Evolutionary conservation across 108 stramenopile genomes (phyloP).

Genomic region (Skeletonema menzelii): DNA sequence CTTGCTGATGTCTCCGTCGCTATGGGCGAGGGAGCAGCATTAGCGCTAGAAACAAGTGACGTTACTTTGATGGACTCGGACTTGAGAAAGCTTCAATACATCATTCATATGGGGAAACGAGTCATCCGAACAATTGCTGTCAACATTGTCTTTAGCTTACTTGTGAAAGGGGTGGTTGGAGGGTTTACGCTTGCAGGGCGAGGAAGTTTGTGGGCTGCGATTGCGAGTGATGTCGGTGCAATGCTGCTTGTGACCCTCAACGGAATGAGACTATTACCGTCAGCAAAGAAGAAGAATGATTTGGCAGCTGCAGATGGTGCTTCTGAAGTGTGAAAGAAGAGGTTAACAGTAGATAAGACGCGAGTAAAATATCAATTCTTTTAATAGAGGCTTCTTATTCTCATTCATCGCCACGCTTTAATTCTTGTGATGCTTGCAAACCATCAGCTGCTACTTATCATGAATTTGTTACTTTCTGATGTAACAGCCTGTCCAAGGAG

Average conservation of each 20-base stretch:
- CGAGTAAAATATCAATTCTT: too few relatives aligned
- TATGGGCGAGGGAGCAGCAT: conserved; percentile 94
- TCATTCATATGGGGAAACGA: conserved; percentile 58
- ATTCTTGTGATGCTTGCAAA: too few relatives aligned
- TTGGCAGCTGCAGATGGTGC: not conserved
- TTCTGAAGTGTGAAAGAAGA: too few relatives aligned
- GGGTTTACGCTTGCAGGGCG: conserved; percentile 65
- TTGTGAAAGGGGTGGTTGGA: conserved; percentile 63
- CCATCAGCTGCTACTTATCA: too few relatives aligned
- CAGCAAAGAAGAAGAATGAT: conserved; percentile 16
- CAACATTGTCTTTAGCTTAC: conserved; percentile 69
- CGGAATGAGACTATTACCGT: conserved; percentile 76
- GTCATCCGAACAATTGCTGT: conserved; percentile 71
- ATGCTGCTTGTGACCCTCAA: conserved; percentile 84
- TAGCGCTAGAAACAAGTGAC: conserved; percentile 92
- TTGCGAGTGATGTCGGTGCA: conserved; percentile 75
- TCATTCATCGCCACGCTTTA: too few relatives aligned
- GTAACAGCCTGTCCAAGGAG: too few relatives aligned
- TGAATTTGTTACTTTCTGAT: too few relatives aligned
- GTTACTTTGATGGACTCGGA: conserved; percentile 78
- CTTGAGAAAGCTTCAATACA: conserved; percentile 63
- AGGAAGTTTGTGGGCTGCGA: conserved; percentile 67
- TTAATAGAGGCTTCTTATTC: too few relatives aligned
- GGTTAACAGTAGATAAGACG: too few relatives aligned
- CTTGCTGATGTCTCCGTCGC: conserved; percentile 94